phyloP scores from a whole-genome alignment of 306 rosid species.

The Vigna reflexopilosa region DNA sequence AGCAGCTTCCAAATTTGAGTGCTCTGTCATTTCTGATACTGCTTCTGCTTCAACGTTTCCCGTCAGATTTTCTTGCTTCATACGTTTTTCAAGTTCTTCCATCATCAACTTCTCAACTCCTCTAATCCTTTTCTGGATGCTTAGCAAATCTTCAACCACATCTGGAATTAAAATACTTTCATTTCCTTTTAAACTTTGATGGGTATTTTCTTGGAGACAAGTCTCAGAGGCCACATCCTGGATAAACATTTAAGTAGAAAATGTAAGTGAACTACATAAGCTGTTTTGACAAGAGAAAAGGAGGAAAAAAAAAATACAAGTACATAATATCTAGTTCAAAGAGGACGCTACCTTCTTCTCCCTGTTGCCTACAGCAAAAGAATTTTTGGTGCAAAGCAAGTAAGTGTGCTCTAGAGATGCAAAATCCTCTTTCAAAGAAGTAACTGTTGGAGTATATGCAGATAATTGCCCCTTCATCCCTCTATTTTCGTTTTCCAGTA shows the following conservation, averaged over 20 bases:
- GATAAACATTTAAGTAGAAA: constrained; percentile 36
- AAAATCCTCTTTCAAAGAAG: constrained; percentile 75
- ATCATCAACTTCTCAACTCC: constrained; percentile 59
- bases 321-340: constrained; percentile 24
- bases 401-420: constrained; percentile 75
- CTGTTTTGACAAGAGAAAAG: constrained; percentile 29
- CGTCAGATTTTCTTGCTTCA: constrained; percentile 45
- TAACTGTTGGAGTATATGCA: constrained; percentile 68
- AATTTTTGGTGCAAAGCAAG: constrained; percentile 55
- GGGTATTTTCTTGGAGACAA: constrained; percentile 47
- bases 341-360: constrained; percentile 60
- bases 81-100: constrained; percentile 61
- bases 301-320: neutral
- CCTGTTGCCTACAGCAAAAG: constrained; percentile 40
- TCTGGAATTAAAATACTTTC: constrained; percentile 42
- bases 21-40: constrained; percentile 39
- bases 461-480: constrained; percentile 66
- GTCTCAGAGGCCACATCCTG: constrained; percentile 58
- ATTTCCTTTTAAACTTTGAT: constrained; percentile 47
- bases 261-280: constrained; percentile 31
- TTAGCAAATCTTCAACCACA: constrained; percentile 72
- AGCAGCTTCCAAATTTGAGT: constrained; percentile 36
- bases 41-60: constrained; percentile 38
- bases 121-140: constrained; percentile 66
- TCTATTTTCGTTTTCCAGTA: constrained; percentile 70